These are phyloP conservation scores for Phytophthora vignae DNA, from an alignment of 352 stramenopile species.

Conservation along the genomic window DNA sequence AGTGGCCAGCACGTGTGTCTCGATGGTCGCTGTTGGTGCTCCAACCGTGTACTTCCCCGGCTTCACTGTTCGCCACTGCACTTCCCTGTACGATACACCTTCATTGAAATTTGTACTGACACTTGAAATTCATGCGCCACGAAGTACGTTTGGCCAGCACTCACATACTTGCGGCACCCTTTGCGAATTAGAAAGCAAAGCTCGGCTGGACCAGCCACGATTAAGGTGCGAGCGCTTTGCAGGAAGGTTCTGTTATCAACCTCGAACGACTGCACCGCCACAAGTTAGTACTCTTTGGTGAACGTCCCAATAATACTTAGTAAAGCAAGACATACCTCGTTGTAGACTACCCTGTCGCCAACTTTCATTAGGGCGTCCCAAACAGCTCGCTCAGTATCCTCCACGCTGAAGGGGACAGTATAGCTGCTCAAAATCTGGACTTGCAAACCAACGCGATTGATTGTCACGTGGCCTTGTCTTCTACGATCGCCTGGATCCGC, in stretches of 20 bases:
- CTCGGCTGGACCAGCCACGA: conserved; percentile 2
- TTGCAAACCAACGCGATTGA: conserved; percentile 22
- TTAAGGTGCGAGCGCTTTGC: conserved; percentile 18
- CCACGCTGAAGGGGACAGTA: conserved; percentile 18
- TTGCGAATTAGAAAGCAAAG: conserved; percentile 29
- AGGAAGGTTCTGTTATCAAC: conserved; percentile 20
- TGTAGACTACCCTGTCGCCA: conserved; percentile 16
- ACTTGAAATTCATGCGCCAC: conserved; percentile 16
- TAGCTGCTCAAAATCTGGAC: conserved; percentile 27
- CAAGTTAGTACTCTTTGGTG: not conserved
- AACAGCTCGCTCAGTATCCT: conserved; percentile 20
- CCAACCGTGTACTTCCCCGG: not conserved
- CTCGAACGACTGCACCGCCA: conserved; percentile 14
- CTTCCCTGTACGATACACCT: conserved; percentile 26
- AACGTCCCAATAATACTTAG: not conserved
- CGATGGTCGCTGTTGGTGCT: conserved; percentile 13
- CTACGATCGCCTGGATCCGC: not conserved
- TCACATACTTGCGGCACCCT: conserved; percentile 20
- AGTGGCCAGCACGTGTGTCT: conserved; percentile 26
- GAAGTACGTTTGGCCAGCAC: conserved; percentile 19
- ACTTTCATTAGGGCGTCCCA: conserved; percentile 10
- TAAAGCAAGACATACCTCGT: conserved; percentile 14
- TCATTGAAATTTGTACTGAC: not conserved
- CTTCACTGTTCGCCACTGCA: conserved; percentile 17
- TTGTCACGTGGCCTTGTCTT: conserved; percentile 10